Percentiles rank a stretch among this genome's conserved stretches.
Conservation (phyloP, 306 rosid genomes). For the Fagus sylvatica region DNA sequence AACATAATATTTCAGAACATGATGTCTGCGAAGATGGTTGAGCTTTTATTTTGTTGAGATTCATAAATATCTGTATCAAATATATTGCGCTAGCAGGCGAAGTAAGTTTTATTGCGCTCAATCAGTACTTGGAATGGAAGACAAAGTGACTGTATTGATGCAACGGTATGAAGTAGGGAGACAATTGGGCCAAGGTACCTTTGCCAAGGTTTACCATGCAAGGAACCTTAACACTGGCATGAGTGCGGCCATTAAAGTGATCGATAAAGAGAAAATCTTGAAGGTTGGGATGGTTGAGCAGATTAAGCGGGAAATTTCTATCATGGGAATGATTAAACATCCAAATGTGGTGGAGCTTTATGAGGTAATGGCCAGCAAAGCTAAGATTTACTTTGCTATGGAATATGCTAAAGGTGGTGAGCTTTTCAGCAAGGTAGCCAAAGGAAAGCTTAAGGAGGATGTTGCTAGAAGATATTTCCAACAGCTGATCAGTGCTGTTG, state of each 20-base stretch:
- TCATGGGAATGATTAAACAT: constrained; percentile 77
- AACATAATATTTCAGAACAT: constrained; percentile 39
- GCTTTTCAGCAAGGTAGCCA: constrained; percentile 79
- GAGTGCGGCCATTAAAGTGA: constrained; percentile 79
- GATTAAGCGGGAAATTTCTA: constrained; percentile 89
- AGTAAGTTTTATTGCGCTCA: constrained; percentile 27
- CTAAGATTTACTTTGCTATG: constrained; percentile 92
- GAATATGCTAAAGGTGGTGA: constrained; percentile 93
- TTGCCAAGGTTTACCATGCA: constrained; percentile 92
- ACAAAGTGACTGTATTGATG: constrained; percentile 74
- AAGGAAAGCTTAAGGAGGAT: constrained; percentile 86
- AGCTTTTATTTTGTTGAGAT: constrained; percentile 36
- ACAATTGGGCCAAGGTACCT: constrained; percentile 94
- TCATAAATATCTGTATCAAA: constrained; percentile 7
- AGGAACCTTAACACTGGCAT: constrained; percentile 67
- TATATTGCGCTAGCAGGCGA: constrained; percentile 23
- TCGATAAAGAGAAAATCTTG: constrained; percentile 79
- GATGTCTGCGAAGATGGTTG: constrained; percentile 74
- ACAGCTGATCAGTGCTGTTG: constrained; percentile 87
- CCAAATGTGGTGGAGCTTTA: constrained; percentile 88
- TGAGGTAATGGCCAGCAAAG: constrained; percentile 96
- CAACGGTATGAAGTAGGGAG: constrained; percentile 79
- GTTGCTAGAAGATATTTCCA: constrained; percentile 79
- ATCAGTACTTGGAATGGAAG: constrained; percentile 52
- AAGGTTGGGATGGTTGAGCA: constrained; percentile 91